These are phyloP conservation scores for Collariella sp. DNA, from an alignment of 495 filamentous ascomycete genomes.

Conservation along the genomic window DNA sequence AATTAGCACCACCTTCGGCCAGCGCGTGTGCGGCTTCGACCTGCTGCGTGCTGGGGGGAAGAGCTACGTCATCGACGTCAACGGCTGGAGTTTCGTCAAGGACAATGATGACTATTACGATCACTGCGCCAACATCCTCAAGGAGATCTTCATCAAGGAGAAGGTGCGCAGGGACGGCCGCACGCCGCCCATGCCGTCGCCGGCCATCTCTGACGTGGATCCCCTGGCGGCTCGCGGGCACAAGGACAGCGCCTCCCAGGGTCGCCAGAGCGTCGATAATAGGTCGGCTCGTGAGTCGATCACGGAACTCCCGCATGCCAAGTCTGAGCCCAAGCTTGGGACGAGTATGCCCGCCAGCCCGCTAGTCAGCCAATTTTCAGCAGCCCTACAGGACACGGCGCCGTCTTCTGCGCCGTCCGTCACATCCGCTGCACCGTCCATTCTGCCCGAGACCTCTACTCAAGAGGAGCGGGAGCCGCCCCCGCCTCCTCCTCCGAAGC, in stretches of 20 bases:
- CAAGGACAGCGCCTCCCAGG: slow-evolving; percentile 24
- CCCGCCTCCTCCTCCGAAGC: slow-evolving; percentile 81
- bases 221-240: slow-evolving; percentile 27
- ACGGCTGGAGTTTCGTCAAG: slow-evolving; percentile 99
- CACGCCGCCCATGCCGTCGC: slow-evolving; percentile 37
- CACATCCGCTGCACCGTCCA: slow-evolving; percentile 34
- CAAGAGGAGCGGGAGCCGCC: slow-evolving; percentile 31
- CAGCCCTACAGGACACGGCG: slow-evolving; percentile 28
- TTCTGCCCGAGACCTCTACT: slow-evolving; percentile 11
- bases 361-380: slow-evolving; percentile 25
- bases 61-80: slow-evolving; percentile 98
- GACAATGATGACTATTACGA: slow-evolving; percentile 99
- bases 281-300: slow-evolving; percentile 10
- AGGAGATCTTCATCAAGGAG: slow-evolving; percentile 76
- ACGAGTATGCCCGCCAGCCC: slow-evolving; percentile 30
- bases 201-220: slow-evolving; percentile 38
- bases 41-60: slow-evolving; percentile 76
- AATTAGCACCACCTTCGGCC: slow-evolving; percentile 88
- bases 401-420: slow-evolving; percentile 37
- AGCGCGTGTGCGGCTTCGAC: slow-evolving; percentile 94
- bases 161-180: slow-evolving; percentile 42
- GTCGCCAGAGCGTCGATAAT: slow-evolving; percentile 31
- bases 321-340: slow-evolving; percentile 27
- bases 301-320: slow-evolving; percentile 10
- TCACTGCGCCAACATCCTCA: slow-evolving; percentile 74